Evolutionary conservation across 371 early-diverging fungal species (phyloP), one percentile per base, ranked within the genome.

Genomic region (Apophysomyces elegans): DNA sequence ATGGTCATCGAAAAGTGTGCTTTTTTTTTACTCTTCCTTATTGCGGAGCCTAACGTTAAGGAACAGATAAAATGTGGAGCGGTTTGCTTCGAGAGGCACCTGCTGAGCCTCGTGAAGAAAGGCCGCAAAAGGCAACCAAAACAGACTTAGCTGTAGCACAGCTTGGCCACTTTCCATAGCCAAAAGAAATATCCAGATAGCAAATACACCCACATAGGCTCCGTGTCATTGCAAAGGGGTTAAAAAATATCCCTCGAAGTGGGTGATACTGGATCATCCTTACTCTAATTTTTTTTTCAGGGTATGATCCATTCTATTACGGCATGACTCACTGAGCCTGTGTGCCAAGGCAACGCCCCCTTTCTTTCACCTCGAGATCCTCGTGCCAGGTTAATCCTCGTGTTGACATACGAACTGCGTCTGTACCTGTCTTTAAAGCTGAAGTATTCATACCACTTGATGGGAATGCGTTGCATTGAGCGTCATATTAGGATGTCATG

Each of bases 61-160:
- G 21, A 50, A 50, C 54, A 50, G 21, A 50, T 16, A 50, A 21
- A 50, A 26, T 26, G 54, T 50, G 54, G 54, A 21, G 54, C 54
- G 54, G 54, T 26, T n/a, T 50, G 54, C 54, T 50, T 50, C 54
- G 54, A 50, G 54, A 50, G 54, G 54, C 54, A 50, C 54, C 54
- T 50, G 54, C 54, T 50, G 54, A 50, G 54, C 54, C 54, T 50
- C 54, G 54, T 50, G 54, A 50, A 50, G 54, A 6, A 9, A 16
- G 54, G 54, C 54, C 54, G 54, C 54, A 50, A 50, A 50, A 50
- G 54, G 54, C 54, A 50, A 50, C 18, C 54, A 21, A 50, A 26
- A 50, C 21, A 50, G n/a, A n/a, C 18, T 8, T 3, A 26, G 54
- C 54, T 50, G 54, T 50, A 50, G 54, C 54, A 50, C 54, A 50